Conservation (phyloP, 805 yeast species). For the Candida argentea region DNA sequence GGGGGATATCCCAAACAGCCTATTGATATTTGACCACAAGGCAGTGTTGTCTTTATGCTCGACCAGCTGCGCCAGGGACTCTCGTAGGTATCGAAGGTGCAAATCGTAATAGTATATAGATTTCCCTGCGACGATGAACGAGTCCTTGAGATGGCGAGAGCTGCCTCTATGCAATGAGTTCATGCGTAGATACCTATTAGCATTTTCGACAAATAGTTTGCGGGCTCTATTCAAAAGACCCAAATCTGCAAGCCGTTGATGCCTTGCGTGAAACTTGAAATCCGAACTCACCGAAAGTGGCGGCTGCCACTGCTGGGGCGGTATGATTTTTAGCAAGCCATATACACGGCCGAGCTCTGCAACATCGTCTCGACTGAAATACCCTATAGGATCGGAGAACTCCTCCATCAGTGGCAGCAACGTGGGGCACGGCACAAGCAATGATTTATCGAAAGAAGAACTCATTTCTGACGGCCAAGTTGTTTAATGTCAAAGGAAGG, state of each 20-base stretch:
- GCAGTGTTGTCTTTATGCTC: conserved; percentile 10
- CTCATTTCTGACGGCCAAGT: too few species aligned
- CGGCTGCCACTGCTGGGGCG: conserved; percentile 45
- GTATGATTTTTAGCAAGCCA: conserved; percentile 45
- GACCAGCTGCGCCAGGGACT: too few species aligned
- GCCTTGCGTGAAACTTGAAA: conserved; percentile 57
- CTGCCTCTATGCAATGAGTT: conserved; percentile 7
- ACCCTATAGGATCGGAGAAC: conserved; percentile 40
- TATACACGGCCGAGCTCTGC: conserved; percentile 32
- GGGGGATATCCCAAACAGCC: conserved; percentile 11
- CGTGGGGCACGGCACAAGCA: conserved; percentile 34
- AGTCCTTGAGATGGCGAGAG: conserved; percentile 9
- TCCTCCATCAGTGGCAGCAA: conserved; percentile 34
- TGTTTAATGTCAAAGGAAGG: too few species aligned
- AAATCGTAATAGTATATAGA: conserved; percentile 29
- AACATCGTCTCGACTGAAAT: conserved; percentile 32
- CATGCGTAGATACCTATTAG: conserved; percentile 48
- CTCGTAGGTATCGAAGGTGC: too few species aligned
- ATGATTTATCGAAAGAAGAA: conserved; percentile 12
- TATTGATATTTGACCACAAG: conserved; percentile 1
- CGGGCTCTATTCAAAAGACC: conserved; percentile 55
- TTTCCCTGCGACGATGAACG: conserved; percentile 9
- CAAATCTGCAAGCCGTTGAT: conserved; percentile 59
- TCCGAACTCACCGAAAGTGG: conserved; percentile 43
- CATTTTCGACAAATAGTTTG: conserved; percentile 49